These are phyloP conservation scores for Sphagnum fallax DNA, from an alignment of 228 moss, liverwort and hornwort species.

Conservation along the genomic window DNA sequence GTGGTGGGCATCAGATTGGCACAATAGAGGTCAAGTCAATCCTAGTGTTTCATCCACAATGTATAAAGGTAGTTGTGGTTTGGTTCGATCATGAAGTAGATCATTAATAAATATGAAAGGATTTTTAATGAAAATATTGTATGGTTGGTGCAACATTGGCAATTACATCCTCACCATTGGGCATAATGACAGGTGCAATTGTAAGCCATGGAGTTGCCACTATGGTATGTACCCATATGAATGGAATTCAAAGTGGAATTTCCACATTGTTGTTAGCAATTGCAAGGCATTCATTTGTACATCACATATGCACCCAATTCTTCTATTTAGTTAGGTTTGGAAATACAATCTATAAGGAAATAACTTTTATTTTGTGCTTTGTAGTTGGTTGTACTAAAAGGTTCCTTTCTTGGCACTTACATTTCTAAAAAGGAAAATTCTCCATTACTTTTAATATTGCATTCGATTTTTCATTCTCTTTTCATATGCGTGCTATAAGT, in stretches of 20 bases:
- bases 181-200: constrained; percentile 81
- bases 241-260: too few species aligned
- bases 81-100: constrained; percentile 84
- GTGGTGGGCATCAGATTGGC: constrained; percentile 89
- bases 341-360: too few species aligned
- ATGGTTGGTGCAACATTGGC: constrained; percentile 39
- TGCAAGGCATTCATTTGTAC: too few species aligned
- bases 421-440: constrained; percentile 59
- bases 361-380: not conserved
- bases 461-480: too few species aligned
- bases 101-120: too few species aligned
- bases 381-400: constrained; percentile 84
- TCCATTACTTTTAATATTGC: too few species aligned
- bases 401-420: constrained; percentile 76
- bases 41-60: constrained; percentile 72
- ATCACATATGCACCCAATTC: too few species aligned
- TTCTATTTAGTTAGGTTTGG: too few species aligned
- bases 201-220: constrained; percentile 84
- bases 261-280: too few species aligned
- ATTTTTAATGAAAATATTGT: too few species aligned
- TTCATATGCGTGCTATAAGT: too few species aligned
- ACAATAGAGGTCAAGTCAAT: constrained; percentile 96
- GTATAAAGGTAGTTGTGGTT: constrained; percentile 89
- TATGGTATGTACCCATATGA: constrained; percentile 10
- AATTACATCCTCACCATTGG: constrained; percentile 74